These are phyloP conservation scores for Umbellularia californica DNA, from an alignment of 164 flowering plant genomes.

Conservation along the genomic window DNA sequence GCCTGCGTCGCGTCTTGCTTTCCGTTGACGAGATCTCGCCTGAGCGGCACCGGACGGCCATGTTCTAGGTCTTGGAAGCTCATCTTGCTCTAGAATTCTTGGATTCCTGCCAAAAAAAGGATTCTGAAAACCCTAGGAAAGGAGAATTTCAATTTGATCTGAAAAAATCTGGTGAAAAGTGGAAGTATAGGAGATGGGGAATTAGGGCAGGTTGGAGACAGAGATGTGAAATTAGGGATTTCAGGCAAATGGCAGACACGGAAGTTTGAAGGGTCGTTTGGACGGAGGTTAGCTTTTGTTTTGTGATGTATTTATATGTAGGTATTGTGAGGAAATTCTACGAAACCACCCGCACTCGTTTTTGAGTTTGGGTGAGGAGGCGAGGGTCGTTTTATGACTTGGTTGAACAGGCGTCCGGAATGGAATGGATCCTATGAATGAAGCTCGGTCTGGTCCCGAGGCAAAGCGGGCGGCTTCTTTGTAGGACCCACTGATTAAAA, in stretches of 20 bases:
- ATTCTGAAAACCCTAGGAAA: neutral
- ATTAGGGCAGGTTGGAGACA: neutral
- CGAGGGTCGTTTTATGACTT: too few relatives aligned
- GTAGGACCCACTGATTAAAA: too few relatives aligned
- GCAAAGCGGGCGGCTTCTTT: too few relatives aligned
- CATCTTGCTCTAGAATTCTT: constrained; percentile 31
- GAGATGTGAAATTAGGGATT: neutral
- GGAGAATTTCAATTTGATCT: neutral
- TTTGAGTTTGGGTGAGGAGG: too few relatives aligned
- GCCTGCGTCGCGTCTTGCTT: constrained; percentile 52
- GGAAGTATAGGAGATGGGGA: too few relatives aligned
- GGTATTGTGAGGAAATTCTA: neutral
- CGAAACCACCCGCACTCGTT: too few relatives aligned
- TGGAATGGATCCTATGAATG: too few relatives aligned
- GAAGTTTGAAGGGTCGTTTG: neutral
- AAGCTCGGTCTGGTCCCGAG: too few relatives aligned
- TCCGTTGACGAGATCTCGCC: constrained; percentile 22
- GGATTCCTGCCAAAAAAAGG: neutral
- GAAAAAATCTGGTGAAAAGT: neutral
- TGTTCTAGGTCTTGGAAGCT: constrained; percentile 61
- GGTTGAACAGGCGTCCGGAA: too few relatives aligned
- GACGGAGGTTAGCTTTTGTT: neutral
- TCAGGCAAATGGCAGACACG: neutral
- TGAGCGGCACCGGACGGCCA: constrained; percentile 29
- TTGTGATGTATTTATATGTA: neutral